phyloP scores from a whole-genome alignment of 306 rosid genomes.

The Lagenaria siceraria region DNA sequence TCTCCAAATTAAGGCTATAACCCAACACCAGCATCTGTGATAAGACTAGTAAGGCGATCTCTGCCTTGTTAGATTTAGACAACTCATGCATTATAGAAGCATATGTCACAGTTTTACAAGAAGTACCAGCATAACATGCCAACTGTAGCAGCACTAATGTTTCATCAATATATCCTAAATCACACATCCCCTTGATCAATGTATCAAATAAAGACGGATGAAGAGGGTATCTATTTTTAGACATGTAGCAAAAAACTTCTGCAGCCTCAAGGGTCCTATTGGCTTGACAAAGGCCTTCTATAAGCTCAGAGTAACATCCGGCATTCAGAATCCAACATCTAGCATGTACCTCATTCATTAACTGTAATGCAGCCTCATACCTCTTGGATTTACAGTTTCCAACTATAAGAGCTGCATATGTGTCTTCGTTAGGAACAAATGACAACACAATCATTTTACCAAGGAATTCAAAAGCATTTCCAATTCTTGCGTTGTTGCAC shows the following conservation, averaged over 20 bases:
- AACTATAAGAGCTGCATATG: conserved; percentile 60
- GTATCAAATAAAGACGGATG: conserved; percentile 36
- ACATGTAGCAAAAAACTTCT: conserved; percentile 58
- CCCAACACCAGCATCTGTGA: conserved; percentile 57
- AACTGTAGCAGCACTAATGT: conserved; percentile 40
- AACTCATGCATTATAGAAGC: conserved; percentile 38
- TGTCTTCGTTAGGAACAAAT: conserved; percentile 31
- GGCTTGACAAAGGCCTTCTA: conserved; percentile 47
- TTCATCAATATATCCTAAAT: conserved; percentile 28
- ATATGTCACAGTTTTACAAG: conserved; percentile 33
- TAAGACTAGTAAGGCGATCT: conserved; percentile 28
- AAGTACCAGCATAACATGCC: conserved; percentile 44
- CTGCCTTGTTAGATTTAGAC: conserved; percentile 26
- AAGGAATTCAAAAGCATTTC: conserved; percentile 45
- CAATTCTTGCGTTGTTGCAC: conserved; percentile 40
- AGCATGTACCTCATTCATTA: conserved; percentile 24
- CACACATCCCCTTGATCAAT: conserved; percentile 51
- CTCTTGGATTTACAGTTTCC: conserved; percentile 52
- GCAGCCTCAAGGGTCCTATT: conserved; percentile 36
- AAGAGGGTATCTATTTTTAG: conserved; percentile 34
- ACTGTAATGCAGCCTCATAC: conserved; percentile 42
- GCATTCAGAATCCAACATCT: conserved; percentile 57
- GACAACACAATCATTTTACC: conserved; percentile 54
- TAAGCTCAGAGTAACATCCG: conserved; percentile 48
- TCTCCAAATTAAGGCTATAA: conserved; percentile 34